Evolutionary conservation across 345 rosid genomes (phyloP), one percentile per base, ranked within the genome.

Genomic region (Eucalyptus tenuipes): DNA sequence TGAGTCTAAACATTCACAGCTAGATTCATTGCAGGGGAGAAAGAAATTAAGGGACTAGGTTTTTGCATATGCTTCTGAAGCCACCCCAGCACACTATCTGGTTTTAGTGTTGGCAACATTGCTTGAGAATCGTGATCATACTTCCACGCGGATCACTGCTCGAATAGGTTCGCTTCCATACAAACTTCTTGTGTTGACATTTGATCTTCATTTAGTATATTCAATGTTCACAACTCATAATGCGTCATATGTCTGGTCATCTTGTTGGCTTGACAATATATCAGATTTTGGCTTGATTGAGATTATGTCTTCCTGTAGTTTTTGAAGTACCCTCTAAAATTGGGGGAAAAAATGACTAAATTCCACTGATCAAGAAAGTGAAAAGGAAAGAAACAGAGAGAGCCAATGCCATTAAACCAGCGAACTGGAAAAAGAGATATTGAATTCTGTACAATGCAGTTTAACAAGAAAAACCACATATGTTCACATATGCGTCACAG

Each of bases 71-170:
- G 75, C 20, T n/a, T 64, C 37, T n/a, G 40, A 64, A 64, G 75
- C 40, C 10, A 0, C 10, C 0, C 75, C 75, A n/a, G 40, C 40
- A 15, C 37, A n/a, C 20, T 1, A 66, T 14, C 75, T n/a, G 22
- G 1, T n/a, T 66, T 16, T 15, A 3, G 3, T 66, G 20, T 66
- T n/a, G 40, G 40, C 40, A 66, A 66, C 40, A n/a, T 31, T 3
- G 5, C 75, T n/a, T 66, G 6, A 66, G 20, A 7, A 66, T 31
- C 11, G 0, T 66, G 40, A 5, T 66, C 22, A 31, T 66, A n/a
- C 75, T 66, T 31, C 75, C 2, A 0, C 1, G 3, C 2, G 18
- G 2, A 64, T 64, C 15, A n/a, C 37, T 15, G 6, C 8, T 64
- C 10, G 10, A 64, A 7, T 20, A 64, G 40, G 37, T 64, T 64